These are phyloP conservation scores for Leishmania martiniquensis DNA, from an alignment of 208 protist species.

Conservation along the genomic window DNA sequence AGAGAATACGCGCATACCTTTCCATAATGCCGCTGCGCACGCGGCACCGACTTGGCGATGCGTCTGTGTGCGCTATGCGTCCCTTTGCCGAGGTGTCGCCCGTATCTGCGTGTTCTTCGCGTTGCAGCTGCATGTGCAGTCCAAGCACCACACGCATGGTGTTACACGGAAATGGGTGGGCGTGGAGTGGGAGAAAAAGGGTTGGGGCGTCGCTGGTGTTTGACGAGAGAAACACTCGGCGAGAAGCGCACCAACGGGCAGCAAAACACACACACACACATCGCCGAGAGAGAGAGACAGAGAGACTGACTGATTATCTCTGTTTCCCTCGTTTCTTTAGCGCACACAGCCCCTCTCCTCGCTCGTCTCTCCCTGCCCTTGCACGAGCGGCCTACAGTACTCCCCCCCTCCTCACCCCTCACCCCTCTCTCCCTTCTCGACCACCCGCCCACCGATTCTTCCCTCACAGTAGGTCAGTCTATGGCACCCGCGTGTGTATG, in stretches of 20 bases:
- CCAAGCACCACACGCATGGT: background rate
- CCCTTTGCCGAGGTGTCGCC: background rate
- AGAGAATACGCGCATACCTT: background rate
- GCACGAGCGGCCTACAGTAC: too few relatives aligned
- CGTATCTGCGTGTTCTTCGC: background rate
- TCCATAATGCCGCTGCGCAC: background rate
- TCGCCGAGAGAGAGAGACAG: background rate
- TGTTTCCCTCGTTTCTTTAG: too few relatives aligned
- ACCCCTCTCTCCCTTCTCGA: background rate
- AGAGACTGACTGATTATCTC: too few relatives aligned
- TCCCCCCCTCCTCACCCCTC: background rate
- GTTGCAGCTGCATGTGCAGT: background rate
- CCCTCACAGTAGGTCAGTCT: background rate
- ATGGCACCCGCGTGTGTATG: background rate
- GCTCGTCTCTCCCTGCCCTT: too few relatives aligned
- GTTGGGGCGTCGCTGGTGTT: background rate
- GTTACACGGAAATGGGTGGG: background rate
- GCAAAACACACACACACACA: background rate
- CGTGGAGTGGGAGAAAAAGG: background rate
- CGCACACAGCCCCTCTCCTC: too few relatives aligned
- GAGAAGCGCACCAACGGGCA: background rate
- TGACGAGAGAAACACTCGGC: background rate
- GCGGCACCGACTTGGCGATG: background rate
- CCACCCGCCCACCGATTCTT: too few relatives aligned
- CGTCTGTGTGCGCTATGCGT: background rate